Evolutionary conservation across 306 rosid genomes (phyloP), one percentile per base, ranked within the genome.

Genomic region (Calophaca sinica): DNA sequence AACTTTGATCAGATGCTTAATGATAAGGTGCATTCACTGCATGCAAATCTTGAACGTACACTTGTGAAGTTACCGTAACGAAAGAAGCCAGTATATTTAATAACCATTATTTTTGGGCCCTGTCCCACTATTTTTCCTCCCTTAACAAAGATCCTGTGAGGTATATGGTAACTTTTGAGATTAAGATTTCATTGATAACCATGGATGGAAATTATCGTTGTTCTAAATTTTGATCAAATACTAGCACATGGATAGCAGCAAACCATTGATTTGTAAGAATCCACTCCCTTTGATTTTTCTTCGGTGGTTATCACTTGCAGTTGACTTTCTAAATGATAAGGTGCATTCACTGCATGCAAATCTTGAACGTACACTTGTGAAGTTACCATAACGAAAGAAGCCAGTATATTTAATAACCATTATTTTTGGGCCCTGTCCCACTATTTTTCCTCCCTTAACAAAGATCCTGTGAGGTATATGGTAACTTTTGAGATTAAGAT

Each of bases 1-100:
- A 92, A 86, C 88, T 96, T 90, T 52, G 91, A 92, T 83, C 99
- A 90, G 81, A 96, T 96, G 98, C 93, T 96, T 49, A 96, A 51
- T 78, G 98, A 94, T 72, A 92, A 94, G 97, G 97, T 94, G 65
- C 59, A 9, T 61, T 84, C 41, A 60, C 84, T 48, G 35, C 49
- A 5, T 68, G 68, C 57, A 49, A 11, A 51, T 49, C 69, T 73
- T 65, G 14, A 49, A 6, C 57, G 58, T 68, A 58, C 10, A 66
- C 63, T 26, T 58, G 58, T 64, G 70, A 63, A 62, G 67, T 35
- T 45, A 9, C 60, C 14, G 41, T 54, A 6, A 62, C 68, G 66
- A 20, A 20, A 20, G 26, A 76, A 53, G 42, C 79, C 50, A n/a
- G 62, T 70, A 9, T 60, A 69, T 74, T 65, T 49, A 32, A n/a